Conservation (phyloP, 352 stramenopile genomes). For the Elongisporangium anandrum region DNA sequence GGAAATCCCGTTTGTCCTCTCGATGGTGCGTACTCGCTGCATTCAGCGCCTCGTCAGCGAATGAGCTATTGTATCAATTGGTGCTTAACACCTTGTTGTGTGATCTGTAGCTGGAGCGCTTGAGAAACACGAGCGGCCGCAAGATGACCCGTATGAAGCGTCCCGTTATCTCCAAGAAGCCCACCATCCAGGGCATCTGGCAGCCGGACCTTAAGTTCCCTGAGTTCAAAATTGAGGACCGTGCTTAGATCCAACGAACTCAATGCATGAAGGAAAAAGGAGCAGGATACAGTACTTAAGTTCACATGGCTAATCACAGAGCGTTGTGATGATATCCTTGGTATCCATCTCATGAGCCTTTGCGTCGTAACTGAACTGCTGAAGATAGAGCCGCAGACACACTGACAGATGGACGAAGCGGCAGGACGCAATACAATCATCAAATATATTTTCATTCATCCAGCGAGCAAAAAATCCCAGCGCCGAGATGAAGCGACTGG, state of each 20-base stretch:
- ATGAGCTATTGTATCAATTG: too few species aligned
- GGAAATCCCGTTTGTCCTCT: constrained; percentile 77
- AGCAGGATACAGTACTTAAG: neutral
- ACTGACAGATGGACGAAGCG: neutral
- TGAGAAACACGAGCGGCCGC: constrained; percentile 82
- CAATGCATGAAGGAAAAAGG: too few species aligned
- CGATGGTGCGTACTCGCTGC: constrained; percentile 39
- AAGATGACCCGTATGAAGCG: constrained; percentile 89
- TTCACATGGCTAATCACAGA: neutral
- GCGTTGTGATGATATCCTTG: neutral
- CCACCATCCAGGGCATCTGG: constrained; percentile 84
- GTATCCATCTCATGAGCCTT: neutral
- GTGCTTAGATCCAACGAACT: constrained; percentile 19
- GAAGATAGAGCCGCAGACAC: neutral
- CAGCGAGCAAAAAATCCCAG: constrained; percentile 11
- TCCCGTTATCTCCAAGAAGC: constrained; percentile 75
- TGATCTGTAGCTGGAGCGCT: constrained; percentile 61
- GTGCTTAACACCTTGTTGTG: too few species aligned
- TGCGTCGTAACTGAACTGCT: neutral
- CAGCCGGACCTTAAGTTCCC: constrained; percentile 83
- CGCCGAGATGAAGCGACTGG: neutral
- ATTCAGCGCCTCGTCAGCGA: neutral
- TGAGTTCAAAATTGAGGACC: constrained; percentile 79
- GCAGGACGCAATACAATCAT: constrained; percentile 25
- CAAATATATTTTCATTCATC: constrained; percentile 37